These are phyloP conservation scores for Xylaria flabelliformis DNA, from an alignment of 495 filamentous ascomycete species.

Conservation along the genomic window DNA sequence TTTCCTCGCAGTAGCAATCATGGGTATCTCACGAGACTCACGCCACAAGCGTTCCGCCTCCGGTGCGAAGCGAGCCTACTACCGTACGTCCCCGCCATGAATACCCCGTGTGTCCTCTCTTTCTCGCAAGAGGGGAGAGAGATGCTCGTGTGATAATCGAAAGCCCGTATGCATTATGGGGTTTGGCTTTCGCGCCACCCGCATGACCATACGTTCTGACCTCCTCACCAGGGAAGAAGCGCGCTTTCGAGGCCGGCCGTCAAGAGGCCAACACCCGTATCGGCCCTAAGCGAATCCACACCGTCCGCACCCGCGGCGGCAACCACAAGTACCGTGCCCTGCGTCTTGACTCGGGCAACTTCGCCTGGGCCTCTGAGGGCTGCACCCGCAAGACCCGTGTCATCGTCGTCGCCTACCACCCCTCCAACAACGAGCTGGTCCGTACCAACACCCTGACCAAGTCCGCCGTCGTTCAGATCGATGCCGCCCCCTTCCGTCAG, in stretches of 20 bases:
- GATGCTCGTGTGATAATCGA: constrained; percentile 48
- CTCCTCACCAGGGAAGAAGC: constrained; percentile 72
- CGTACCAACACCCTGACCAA: constrained; percentile 99
- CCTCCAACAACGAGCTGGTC: constrained; percentile 99
- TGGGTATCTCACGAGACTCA: constrained; percentile 99
- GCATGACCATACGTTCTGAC: constrained; percentile 65
- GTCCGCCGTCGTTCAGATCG: constrained; percentile 97
- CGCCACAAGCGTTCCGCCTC: constrained; percentile 98
- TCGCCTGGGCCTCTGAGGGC: constrained; percentile 98
- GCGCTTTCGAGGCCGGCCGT: constrained; percentile 99
- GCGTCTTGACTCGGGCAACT: constrained; percentile 98
- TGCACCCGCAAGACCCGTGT: constrained; percentile 98
- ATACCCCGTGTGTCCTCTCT: constrained; percentile 30
- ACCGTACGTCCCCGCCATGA: constrained; percentile 64
- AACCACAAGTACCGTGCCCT: constrained; percentile 99
- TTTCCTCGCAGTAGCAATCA: constrained; percentile 54
- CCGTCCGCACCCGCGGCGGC: constrained; percentile 97
- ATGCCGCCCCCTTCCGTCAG: constrained; percentile 97
- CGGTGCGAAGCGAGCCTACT: constrained; percentile 94
- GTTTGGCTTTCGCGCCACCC: constrained; percentile 20
- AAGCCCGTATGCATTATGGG: constrained; percentile 59
- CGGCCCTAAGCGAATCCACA: constrained; percentile 96
- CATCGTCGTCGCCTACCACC: constrained; percentile 96
- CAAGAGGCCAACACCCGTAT: constrained; percentile 99
- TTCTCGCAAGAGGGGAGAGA: constrained; percentile 10